Percentiles rank a stretch among this genome's conserved stretches.
Conservation (phyloP, 129 eudicot species). For the Flaveria sonorensis region DNA sequence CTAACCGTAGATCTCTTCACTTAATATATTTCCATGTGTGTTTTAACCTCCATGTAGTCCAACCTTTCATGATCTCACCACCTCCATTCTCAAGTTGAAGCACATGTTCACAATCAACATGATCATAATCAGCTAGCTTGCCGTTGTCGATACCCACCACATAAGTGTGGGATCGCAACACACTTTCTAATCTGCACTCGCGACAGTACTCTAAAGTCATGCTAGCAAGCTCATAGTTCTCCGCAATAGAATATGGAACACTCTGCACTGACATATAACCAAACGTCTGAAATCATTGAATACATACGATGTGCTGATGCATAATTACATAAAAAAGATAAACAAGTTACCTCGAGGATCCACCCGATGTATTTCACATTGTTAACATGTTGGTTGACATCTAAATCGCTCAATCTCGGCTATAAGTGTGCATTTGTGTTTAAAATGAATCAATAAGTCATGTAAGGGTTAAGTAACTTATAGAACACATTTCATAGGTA, state of each 20-base stretch:
- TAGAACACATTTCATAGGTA: neutral
- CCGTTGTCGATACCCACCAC: slow-evolving; percentile 36
- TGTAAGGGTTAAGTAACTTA: neutral
- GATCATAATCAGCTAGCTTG: slow-evolving; percentile 29
- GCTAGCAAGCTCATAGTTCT: slow-evolving; percentile 72
- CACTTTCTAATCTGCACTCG: slow-evolving; percentile 72
- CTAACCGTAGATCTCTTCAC: too few relatives aligned
- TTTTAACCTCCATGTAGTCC: slow-evolving; percentile 74
- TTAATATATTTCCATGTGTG: slow-evolving; percentile 21
- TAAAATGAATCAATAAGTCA: neutral
- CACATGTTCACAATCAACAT: slow-evolving; percentile 73
- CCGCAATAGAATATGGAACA: slow-evolving; percentile 60
- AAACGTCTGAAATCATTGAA: neutral
- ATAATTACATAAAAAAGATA: neutral
- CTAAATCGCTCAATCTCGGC: slow-evolving; percentile 83
- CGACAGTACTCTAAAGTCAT: slow-evolving; percentile 65
- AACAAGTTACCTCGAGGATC: slow-evolving; percentile 70
- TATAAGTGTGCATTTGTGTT: slow-evolving; percentile 30
- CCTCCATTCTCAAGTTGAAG: slow-evolving; percentile 64
- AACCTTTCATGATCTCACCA: slow-evolving; percentile 63
- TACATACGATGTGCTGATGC: too few relatives aligned
- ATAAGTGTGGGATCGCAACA: slow-evolving; percentile 65
- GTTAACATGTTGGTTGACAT: slow-evolving; percentile 80
- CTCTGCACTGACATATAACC: slow-evolving; percentile 41
- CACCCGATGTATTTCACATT: slow-evolving; percentile 80